phyloP scores from a whole-genome alignment of 2,329 filamentous ascomycete genomes.

The Huntiella savannae region DNA sequence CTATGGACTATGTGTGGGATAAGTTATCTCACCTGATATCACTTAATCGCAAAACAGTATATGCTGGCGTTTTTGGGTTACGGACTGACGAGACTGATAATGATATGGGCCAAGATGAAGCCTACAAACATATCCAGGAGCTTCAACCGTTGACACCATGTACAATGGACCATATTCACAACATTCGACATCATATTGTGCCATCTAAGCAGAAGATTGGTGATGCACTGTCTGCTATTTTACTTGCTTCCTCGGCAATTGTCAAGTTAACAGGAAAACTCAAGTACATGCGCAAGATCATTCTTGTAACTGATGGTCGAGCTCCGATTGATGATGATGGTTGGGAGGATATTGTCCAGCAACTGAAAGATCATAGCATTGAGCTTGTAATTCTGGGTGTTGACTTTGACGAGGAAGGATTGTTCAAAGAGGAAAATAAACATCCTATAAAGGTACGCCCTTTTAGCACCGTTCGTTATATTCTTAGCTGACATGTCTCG shows the following conservation, averaged over 20 bases:
- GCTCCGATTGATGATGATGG: slow-evolving; percentile 45
- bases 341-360: slow-evolving; percentile 47
- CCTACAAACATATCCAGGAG: slow-evolving; percentile 66
- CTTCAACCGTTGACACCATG: slow-evolving; percentile 46
- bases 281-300: slow-evolving; percentile 63
- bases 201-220: slow-evolving; percentile 50
- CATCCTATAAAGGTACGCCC: slow-evolving; percentile 40
- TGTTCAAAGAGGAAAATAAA: slow-evolving; percentile 74
- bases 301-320: slow-evolving; percentile 68
- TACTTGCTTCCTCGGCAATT: slow-evolving; percentile 78
- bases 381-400: slow-evolving; percentile 70
- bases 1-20: slow-evolving; percentile 88
- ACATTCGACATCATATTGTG: slow-evolving; percentile 42
- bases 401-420: slow-evolving; percentile 88
- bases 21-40: slow-evolving; percentile 54
- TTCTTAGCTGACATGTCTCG: background rate
- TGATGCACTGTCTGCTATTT: slow-evolving; percentile 73
- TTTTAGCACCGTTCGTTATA: background rate
- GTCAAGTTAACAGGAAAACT: slow-evolving; percentile 57
- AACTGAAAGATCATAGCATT: slow-evolving; percentile 59
- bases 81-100: slow-evolving; percentile 63
- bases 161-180: slow-evolving; percentile 48
- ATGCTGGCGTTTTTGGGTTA: slow-evolving; percentile 63
- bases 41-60: slow-evolving; percentile 46
- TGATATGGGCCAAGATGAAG: slow-evolving; percentile 44